Evolutionary conservation across 106 monocot genomes (phyloP).

Genomic region (Vanilla planifolia): DNA sequence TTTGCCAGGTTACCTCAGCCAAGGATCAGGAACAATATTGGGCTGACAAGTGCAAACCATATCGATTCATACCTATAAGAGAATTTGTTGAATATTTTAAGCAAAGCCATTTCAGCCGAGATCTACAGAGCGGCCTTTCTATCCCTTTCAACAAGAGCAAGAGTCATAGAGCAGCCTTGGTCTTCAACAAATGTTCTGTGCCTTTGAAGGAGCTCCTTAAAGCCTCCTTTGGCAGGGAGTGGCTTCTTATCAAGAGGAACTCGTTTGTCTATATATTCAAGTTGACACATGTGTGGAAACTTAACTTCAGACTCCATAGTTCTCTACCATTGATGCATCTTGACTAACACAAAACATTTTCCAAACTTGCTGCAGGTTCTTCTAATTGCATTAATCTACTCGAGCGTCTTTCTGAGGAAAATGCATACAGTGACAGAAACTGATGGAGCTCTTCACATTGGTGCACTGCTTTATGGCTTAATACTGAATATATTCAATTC

Average conservation of each 20-base stretch:
- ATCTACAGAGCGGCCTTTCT: slow-evolving; percentile 29
- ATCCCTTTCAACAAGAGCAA: slow-evolving; percentile 44
- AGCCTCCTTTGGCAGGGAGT: slow-evolving; percentile 51
- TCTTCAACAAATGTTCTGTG: slow-evolving; percentile 27
- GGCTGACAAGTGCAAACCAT: slow-evolving; percentile 28
- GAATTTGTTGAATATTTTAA: slow-evolving; percentile 41
- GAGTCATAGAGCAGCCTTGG: slow-evolving; percentile 46
- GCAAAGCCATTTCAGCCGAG: slow-evolving; percentile 36
- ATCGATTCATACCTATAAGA: slow-evolving; percentile 37
- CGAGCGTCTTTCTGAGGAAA: slow-evolving; percentile 41
- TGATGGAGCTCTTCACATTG: slow-evolving; percentile 50
- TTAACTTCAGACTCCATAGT: too few species aligned
- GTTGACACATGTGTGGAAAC: slow-evolving; percentile 34
- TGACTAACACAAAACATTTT: too few species aligned
- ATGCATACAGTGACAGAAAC: slow-evolving; percentile 32
- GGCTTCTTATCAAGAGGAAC: slow-evolving; percentile 68
- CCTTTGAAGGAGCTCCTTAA: slow-evolving; percentile 36
- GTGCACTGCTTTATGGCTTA: slow-evolving; percentile 54
- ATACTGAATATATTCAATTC: slow-evolving; percentile 67
- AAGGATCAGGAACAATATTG: slow-evolving; percentile 85
- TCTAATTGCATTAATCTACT: slow-evolving; percentile 30
- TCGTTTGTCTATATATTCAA: slow-evolving; percentile 70
- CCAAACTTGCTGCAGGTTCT: slow-evolving; percentile 23
- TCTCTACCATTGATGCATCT: too few species aligned
- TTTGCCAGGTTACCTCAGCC: slow-evolving; percentile 44